Evolutionary conservation across 2,329 filamentous ascomycete species (phyloP), one percentile per base, ranked within the genome.

Genomic region (Hypoxylon sp.): DNA sequence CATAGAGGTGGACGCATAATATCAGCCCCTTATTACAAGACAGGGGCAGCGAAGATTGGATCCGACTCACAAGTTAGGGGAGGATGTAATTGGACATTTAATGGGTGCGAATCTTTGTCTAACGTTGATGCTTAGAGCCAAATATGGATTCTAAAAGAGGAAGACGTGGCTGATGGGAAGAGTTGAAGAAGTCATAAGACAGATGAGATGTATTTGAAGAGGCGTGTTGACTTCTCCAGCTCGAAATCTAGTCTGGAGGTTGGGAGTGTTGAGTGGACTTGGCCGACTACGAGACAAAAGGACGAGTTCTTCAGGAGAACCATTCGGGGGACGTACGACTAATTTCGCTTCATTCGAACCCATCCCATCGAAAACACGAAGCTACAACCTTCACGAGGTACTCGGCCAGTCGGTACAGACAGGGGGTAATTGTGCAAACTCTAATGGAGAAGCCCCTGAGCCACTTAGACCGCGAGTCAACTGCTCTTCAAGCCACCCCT

Each of bases 231-330:
- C n/a, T 30, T 5, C 6, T 58, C n/a, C 7, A 13, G 27, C 17
- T 35, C 20, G 14, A 31, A n/a, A 35, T 14, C 10, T 30, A 7
- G 33, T 14, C 14, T n/a, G 22, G 51, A 20, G 25, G 17, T 51
- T 57, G 20, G 44, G 30, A 14, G 33, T 40, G 20, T 20, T 50
- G 25, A 17, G 30, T 55, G 33, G 22, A 42, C 31, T 42, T 42
- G n/a, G 31, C 20, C 50, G 30, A 17, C n/a, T 11, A 33, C 40
- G 20, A 25, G 46, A 44, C 17, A 27, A 60, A 40, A 48, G 8
- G 3, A 33, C 7, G 33, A 13, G 31, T 17, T 54, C 7, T 35
- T 59, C 33, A 17, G 27, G 27, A 31, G 37, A 59, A 20, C 31
- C n/a, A 31, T 11, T 22, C 11, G 17, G 49, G 56, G n/a, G 14